phyloP scores from a whole-genome alignment of 345 rosid genomes.

The Lenwebbia sp. region DNA sequence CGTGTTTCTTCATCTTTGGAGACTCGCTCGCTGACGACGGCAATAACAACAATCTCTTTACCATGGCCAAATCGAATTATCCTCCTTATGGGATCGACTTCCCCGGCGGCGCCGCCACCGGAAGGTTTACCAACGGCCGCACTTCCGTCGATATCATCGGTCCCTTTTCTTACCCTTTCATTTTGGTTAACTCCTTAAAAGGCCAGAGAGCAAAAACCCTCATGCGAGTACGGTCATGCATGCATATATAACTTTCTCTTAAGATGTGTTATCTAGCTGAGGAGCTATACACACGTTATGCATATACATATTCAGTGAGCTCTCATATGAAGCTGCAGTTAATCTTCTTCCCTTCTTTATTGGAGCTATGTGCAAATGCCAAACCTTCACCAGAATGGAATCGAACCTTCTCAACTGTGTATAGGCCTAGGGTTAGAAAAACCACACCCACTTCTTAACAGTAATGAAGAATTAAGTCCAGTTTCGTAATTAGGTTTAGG shows the following conservation, averaged over 20 bases:
- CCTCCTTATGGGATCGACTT: constrained; percentile 30
- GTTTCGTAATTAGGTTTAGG: not conserved
- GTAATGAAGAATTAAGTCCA: not conserved
- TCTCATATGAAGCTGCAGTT: not conserved
- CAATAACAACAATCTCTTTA: constrained; percentile 21
- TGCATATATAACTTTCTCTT: not conserved
- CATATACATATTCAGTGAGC: not conserved
- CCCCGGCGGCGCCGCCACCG: constrained; percentile 23
- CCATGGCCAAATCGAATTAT: constrained; percentile 20
- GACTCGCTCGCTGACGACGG: constrained; percentile 32
- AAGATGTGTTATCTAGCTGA: not conserved
- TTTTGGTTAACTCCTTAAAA: not conserved
- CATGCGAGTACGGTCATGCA: not conserved
- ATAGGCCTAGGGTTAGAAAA: not conserved
- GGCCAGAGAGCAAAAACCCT: not conserved
- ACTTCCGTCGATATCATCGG: constrained; percentile 19
- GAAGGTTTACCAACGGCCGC: constrained; percentile 24
- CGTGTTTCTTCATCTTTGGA: constrained; percentile 33
- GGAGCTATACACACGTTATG: not conserved
- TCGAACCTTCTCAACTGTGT: not conserved
- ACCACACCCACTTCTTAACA: not conserved
- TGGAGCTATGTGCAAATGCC: not conserved
- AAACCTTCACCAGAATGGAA: not conserved
- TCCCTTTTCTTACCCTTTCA: not conserved
- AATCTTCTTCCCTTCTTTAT: not conserved